Evolutionary conservation across 2,329 filamentous ascomycete species (phyloP).

Genomic region (Aciculosporium take): DNA sequence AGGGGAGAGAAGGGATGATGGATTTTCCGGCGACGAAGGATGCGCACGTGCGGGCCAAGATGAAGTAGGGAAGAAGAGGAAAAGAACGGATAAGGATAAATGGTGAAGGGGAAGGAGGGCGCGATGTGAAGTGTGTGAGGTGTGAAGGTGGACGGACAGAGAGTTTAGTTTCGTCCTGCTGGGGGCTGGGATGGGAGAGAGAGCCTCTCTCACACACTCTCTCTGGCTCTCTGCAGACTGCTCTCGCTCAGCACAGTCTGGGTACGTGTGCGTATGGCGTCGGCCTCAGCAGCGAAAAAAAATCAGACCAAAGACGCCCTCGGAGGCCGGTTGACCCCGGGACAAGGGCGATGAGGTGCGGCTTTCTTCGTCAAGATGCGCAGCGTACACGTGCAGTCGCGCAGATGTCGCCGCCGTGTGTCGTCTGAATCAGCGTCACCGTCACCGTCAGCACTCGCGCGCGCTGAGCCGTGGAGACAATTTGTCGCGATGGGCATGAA

Average conservation of each 20-base stretch:
- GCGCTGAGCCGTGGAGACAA: slow-evolving; percentile 14
- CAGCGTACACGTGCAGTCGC: not conserved
- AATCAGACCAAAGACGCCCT: not conserved
- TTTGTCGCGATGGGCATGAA: slow-evolving; percentile 12
- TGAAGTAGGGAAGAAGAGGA: not conserved
- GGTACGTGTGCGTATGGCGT: not conserved
- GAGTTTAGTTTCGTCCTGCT: slow-evolving; percentile 8
- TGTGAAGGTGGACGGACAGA: slow-evolving; percentile 6
- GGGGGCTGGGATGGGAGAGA: slow-evolving; percentile 9
- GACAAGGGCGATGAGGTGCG: not conserved
- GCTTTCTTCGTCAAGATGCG: not conserved
- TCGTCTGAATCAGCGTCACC: slow-evolving; percentile 5
- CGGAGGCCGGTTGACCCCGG: not conserved
- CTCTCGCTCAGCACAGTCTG: not conserved
- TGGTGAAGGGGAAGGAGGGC: slow-evolving; percentile 7
- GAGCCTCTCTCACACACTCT: slow-evolving; percentile 1
- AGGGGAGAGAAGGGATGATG: not conserved
- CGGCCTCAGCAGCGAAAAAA: slow-evolving; percentile 6
- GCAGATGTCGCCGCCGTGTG: slow-evolving; percentile 1
- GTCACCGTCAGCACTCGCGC: slow-evolving; percentile 12
- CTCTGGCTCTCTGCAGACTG: not conserved
- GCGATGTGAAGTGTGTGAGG: no score
- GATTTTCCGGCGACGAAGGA: not conserved
- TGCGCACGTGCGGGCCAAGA: slow-evolving; percentile 2
- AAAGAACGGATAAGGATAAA: slow-evolving; percentile 6